Conservation (phyloP, 2,329 filamentous ascomycete species). For the Apiospora phragmitis region DNA sequence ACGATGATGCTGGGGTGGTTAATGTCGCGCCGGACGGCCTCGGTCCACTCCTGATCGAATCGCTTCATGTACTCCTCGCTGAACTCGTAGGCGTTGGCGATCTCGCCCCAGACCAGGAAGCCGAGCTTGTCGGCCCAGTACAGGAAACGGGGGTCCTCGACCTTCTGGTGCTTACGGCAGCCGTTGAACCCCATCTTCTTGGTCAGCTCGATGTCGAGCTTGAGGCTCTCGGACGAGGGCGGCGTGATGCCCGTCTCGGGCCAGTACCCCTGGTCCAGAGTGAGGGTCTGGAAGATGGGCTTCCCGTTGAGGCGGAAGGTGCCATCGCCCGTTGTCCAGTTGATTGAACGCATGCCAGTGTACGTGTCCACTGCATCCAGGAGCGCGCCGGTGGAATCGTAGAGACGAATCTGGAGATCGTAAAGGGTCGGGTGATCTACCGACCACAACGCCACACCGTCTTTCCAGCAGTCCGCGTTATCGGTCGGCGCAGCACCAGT, state of each 20-base stretch:
- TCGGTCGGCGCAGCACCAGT: constrained; percentile 34
- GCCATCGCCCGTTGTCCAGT: constrained; percentile 59
- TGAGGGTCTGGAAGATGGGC: constrained; percentile 61
- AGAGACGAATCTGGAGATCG: constrained; percentile 53
- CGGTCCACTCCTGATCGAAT: constrained; percentile 66
- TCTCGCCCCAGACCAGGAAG: constrained; percentile 65
- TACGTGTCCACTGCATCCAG: constrained; percentile 61
- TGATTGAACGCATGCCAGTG: constrained; percentile 60
- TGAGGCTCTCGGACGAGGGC: constrained; percentile 46
- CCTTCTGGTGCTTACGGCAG: constrained; percentile 65
- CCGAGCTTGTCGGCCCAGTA: constrained; percentile 63
- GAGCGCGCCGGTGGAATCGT: constrained; percentile 38
- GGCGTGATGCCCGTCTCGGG: constrained; percentile 61
- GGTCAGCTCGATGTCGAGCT: constrained; percentile 53
- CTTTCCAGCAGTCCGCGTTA: constrained; percentile 45
- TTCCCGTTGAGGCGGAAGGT: constrained; percentile 59
- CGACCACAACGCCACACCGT: constrained; percentile 63
- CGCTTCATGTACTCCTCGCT: constrained; percentile 56
- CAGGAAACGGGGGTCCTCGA: constrained; percentile 60
- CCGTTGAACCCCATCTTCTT: constrained; percentile 66
- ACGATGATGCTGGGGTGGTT: constrained; percentile 65
- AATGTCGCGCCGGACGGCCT: constrained; percentile 62
- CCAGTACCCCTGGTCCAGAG: constrained; percentile 66
- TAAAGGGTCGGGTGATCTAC: constrained; percentile 59
- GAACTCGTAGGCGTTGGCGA: constrained; percentile 66